Evolutionary conservation across 352 stramenopile species (phyloP), one percentile per base, ranked within the genome.

Genomic region (Phytophthora chlamydospora): DNA sequence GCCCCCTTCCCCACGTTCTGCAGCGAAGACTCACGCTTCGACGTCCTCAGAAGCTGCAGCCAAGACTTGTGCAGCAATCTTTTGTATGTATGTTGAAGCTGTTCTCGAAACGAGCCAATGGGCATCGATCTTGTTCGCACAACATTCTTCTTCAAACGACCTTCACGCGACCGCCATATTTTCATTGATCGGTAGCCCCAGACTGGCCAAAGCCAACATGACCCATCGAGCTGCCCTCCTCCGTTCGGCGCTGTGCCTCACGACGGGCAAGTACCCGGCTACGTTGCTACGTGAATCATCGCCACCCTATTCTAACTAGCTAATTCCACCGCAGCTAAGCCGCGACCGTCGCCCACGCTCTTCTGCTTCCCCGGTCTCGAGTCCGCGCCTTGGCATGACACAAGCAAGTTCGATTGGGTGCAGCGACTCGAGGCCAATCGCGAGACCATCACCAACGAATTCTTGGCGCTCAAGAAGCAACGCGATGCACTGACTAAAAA

Each of bases 321-420:
- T 5, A 38, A 16, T 27, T 19, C 38, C 11, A 40, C 27, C 9
- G 17, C 45, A 89, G 84, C 82, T 34, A 93, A 91, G 73, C 66
- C 80, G n/a, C 76, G 84, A 6, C 84, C 84, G 40, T 89, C 80
- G 36, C 84, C 84, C 39, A 93, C 84, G 50, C 75, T 93, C 12
- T 93, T 93, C 62, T 89, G 73, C 66, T 93, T 93, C 64, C 84
- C 81, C 1, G 84, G 84, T 0, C 73, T 93, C 42, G 79, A 77
- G 35, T 90, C 84, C 2, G 42, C 56, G 24, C 70, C 84, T 19
- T 93, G 83, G 78, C 82, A 91, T 46, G 68, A 85, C 41, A 64
- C 80, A 0, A 61, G 35, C 36, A 65, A 79, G n/a, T 93, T 91
- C 56, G 63, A 74, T 10, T 90, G 80, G 74, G 59, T 80, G 5